These are phyloP conservation scores for Paxillus rubicundulus DNA, from an alignment of 768 basidiomycete genomes.

Conservation along the genomic window DNA sequence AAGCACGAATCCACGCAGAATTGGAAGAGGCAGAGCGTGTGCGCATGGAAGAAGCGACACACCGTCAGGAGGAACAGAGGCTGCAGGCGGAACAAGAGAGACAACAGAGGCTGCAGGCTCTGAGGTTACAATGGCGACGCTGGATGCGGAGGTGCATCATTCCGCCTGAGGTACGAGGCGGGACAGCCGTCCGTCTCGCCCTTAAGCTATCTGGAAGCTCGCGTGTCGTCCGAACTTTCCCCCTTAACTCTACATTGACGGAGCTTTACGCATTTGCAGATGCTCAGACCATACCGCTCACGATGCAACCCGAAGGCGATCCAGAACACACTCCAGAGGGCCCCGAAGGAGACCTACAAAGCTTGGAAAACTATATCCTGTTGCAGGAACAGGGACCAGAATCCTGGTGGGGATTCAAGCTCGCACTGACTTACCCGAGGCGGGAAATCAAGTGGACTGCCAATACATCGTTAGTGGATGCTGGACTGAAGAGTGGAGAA, in stretches of 20 bases:
- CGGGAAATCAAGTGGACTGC: slow-evolving; percentile 53
- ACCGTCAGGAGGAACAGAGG: slow-evolving; percentile 33
- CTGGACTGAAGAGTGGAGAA: slow-evolving; percentile 53
- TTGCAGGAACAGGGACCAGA: slow-evolving; percentile 25
- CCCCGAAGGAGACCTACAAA: slow-evolving; percentile 29
- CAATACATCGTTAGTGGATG: slow-evolving; percentile 39
- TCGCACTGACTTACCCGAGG: slow-evolving; percentile 70
- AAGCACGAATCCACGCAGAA: slow-evolving; percentile 50
- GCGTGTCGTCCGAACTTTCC: slow-evolving; percentile 59
- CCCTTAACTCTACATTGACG: slow-evolving; percentile 48
- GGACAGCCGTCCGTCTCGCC: slow-evolving; percentile 42
- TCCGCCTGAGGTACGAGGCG: slow-evolving; percentile 25
- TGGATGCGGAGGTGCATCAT: slow-evolving; percentile 55
- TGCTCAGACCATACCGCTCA: slow-evolving; percentile 48
- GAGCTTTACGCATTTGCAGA: slow-evolving; percentile 76
- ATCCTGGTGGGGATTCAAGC: slow-evolving; percentile 72
- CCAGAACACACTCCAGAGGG: slow-evolving; percentile 42
- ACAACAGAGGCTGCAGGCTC: slow-evolving; percentile 32
- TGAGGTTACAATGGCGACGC: slow-evolving; percentile 52
- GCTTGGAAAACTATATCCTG: slow-evolving; percentile 38
- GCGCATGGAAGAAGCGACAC: slow-evolving; percentile 29
- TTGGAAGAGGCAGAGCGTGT: slow-evolving; percentile 34
- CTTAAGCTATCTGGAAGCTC: slow-evolving; percentile 55
- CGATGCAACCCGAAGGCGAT: slow-evolving; percentile 38
- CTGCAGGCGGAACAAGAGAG: slow-evolving; percentile 39